These are phyloP conservation scores for Didymella pinodella DNA, from an alignment of 2,329 filamentous ascomycete genomes.

Conservation along the genomic window DNA sequence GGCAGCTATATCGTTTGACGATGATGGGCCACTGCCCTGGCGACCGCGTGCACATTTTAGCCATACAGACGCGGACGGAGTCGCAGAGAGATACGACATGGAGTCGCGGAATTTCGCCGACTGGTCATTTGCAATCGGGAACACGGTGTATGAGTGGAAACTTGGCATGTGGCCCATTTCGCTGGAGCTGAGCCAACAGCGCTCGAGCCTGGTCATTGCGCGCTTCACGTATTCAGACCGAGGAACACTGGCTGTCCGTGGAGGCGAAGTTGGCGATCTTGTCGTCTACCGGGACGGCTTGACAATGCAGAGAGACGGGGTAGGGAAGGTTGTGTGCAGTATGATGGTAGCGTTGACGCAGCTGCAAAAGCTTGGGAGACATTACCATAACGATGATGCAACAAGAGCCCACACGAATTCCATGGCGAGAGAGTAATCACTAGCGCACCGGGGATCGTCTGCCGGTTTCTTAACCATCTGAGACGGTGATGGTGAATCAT, in stretches of 20 bases:
- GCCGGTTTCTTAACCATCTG: conserved; percentile 21
- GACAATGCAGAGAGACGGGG: conserved; percentile 31
- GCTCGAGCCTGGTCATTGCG: conserved; percentile 34
- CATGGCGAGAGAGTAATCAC: conserved; percentile 20
- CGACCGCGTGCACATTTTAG: conserved; percentile 42
- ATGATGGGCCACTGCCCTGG: conserved; percentile 44
- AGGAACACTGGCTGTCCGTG: conserved; percentile 37
- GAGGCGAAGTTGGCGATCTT: conserved; percentile 42
- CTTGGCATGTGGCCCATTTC: conserved; percentile 36
- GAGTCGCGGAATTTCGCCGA: conserved; percentile 45
- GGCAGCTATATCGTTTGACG: conserved; percentile 39
- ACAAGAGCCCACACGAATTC: conserved; percentile 20
- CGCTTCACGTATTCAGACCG: conserved; percentile 42
- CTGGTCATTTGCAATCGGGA: conserved; percentile 32
- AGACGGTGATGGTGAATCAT: neutral
- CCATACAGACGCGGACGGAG: conserved; percentile 23
- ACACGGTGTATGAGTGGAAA: conserved; percentile 35
- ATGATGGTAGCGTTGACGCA: conserved; percentile 39
- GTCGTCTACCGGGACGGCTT: conserved; percentile 37
- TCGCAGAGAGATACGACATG: conserved; percentile 27
- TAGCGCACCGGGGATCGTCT: conserved; percentile 24
- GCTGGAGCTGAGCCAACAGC: conserved; percentile 33
- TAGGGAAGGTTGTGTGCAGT: conserved; percentile 40
- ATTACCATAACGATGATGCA: conserved; percentile 29
- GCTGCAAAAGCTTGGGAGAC: conserved; percentile 41